Evolutionary conservation across 164 flowering plant genomes (phyloP).

Genomic region (Macadamia integrifolia): DNA sequence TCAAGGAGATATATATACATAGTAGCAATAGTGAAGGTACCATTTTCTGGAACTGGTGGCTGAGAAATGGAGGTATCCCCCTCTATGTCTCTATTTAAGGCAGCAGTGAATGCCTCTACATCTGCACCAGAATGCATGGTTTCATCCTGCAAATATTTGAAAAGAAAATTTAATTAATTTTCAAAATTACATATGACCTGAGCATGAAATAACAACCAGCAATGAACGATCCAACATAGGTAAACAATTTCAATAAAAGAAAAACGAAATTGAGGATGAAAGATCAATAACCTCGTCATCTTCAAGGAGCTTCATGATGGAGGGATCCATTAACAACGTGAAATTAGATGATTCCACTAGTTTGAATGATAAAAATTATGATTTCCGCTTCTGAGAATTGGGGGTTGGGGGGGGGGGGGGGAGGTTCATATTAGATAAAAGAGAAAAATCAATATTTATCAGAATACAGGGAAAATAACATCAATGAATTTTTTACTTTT

Average conservation of each 20-base stretch:
- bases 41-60: conserved; percentile 35
- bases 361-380: too few species aligned
- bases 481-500: too few species aligned
- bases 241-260: not conserved
- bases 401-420: too few species aligned
- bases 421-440: too few species aligned
- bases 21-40: conserved; percentile 14
- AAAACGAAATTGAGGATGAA: conserved; percentile 4
- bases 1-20: too few species aligned
- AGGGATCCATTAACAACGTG: conserved; percentile 51
- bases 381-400: too few species aligned
- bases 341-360: too few species aligned
- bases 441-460: too few species aligned
- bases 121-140: conserved; percentile 90
- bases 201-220: not conserved
- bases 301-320: conserved; percentile 85
- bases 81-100: conserved; percentile 78
- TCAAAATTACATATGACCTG: not conserved
- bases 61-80: conserved; percentile 49
- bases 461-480: too few species aligned
- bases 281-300: conserved; percentile 67
- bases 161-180: not conserved
- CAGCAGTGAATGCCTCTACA: conserved; percentile 92
- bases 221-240: too few species aligned
- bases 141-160: conserved; percentile 52